Base-by-base conservation (phyloP, 2,329 filamentous ascomycete genomes). In the Teratosphaeria nubilosa region DNA sequence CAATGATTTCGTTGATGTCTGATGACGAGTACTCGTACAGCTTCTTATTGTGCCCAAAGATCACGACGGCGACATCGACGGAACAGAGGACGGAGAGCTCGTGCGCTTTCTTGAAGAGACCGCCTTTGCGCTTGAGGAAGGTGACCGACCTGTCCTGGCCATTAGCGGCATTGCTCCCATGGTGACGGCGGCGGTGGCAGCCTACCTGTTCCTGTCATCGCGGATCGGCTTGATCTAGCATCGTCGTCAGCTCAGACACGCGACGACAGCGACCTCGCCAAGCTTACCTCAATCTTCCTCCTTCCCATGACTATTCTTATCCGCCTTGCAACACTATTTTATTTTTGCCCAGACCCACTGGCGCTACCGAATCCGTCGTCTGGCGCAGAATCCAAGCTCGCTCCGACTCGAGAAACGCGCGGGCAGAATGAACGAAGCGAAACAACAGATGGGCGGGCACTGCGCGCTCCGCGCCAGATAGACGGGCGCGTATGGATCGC, bases 21-120 rank as follows among this genome's bases (percentile, higher is more conserved):
- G 85, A 81, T 20, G 92, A 97, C 13, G 91, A 97, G 74, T 96
- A 99, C 75, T 99, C 91, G 75, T 97, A 96, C 27, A 99, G 82
- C 78, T 97, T 97, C 82, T 97, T 99, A 76, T 99, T 99, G 77
- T 90, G 91, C 63, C 92, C 92, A 71, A 97, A 97, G 69, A 99
- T 96, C 74, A 99, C 94, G 70, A 99, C 94, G 48, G 94, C 94
- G 66, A 99, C 94, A 74, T 99, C 94, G 72, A 99, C 94, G 45
- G 91, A 96, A 75, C 94, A 99, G 63, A 99, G 86, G 53, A 99
- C 94, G 56, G 92, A 96, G 56, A 99, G 83, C 81, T 99, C 94
- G 74, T 99, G 91, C 56, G 94, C 94, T 83, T 99, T 99, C 80
- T 99, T 99, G 83, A 99, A 99, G 54, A 99, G 81, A 69, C 94